Conservation (phyloP, 441 rosid species). For the Raphanus hybrid region DNA sequence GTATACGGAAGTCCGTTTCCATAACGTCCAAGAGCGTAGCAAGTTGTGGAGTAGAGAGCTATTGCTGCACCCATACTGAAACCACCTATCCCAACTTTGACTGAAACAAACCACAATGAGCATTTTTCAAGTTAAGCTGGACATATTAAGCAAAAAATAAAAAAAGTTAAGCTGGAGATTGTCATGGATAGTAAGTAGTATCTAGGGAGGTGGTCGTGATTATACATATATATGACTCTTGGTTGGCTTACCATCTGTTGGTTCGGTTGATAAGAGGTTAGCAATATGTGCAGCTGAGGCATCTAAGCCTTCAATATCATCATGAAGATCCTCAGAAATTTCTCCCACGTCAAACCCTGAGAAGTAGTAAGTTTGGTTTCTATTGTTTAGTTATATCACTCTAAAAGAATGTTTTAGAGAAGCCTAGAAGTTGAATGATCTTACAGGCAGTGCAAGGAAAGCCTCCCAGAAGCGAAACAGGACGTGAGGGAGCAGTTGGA, state of each 20-base stretch:
- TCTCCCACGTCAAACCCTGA: constrained; percentile 84
- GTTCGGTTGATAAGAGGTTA: constrained; percentile 78
- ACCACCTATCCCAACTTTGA: constrained; percentile 64
- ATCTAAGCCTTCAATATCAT: constrained; percentile 83
- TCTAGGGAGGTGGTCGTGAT: too few relatives aligned
- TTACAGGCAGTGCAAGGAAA: constrained; percentile 64
- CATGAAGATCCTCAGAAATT: constrained; percentile 72
- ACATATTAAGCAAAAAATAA: too few relatives aligned
- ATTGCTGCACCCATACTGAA: constrained; percentile 71
- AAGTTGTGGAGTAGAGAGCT: constrained; percentile 64
- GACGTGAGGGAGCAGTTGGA: constrained; percentile 67
- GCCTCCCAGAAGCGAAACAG: constrained; percentile 61
- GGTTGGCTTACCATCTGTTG: constrained; percentile 63
- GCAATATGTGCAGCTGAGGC: constrained; percentile 85
- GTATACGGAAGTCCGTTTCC: constrained; percentile 53
- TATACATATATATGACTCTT: constrained; percentile 7
- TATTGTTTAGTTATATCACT: not conserved
- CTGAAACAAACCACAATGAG: constrained; percentile 40
- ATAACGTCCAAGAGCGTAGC: constrained; percentile 54
- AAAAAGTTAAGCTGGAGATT: constrained; percentile 22
- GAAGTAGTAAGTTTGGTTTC: constrained; percentile 6
- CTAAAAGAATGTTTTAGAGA: constrained; percentile 2
- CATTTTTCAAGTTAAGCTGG: constrained; percentile 10
- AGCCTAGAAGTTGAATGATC: constrained; percentile 26
- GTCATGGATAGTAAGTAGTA: not conserved